Evolutionary conservation across 1,284 basidiomycete genomes (phyloP).

Genomic region (Grifola frondosa): DNA sequence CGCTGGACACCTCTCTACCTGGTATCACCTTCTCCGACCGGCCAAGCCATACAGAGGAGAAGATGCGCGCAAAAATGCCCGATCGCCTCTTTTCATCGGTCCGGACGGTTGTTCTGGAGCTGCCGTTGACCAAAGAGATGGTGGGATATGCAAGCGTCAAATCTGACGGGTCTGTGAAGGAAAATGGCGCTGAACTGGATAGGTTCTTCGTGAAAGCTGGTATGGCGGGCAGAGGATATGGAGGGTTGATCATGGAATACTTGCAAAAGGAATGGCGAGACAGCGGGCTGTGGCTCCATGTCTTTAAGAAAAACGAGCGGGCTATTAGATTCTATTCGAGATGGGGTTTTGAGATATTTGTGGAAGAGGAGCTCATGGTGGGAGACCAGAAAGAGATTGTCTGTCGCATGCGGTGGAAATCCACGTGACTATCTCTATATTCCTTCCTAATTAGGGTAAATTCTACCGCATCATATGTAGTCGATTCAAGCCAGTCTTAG

Average conservation of each 20-base stretch:
- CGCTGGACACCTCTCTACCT: conserved; percentile 14
- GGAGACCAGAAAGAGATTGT: conserved; percentile 3
- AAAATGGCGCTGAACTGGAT: conserved; percentile 13
- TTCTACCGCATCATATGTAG: too few species aligned
- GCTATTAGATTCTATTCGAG: conserved; percentile 16
- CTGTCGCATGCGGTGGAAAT: conserved; percentile 9
- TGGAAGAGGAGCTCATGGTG: conserved; percentile 5
- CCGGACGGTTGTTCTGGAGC: conserved; percentile 14
- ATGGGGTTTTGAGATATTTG: conserved; percentile 8
- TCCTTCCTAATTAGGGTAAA: too few species aligned
- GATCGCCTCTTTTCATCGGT: conserved; percentile 15
- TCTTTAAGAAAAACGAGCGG: conserved; percentile 16
- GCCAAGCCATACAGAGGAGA: conserved; percentile 5
- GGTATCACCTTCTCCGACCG: conserved; percentile 12
- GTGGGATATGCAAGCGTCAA: conserved; percentile 15
- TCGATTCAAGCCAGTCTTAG: too few species aligned
- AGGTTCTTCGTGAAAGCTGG: conserved; percentile 16
- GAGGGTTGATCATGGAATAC: conserved; percentile 12
- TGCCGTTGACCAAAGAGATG: conserved; percentile 9
- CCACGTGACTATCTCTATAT: background rate
- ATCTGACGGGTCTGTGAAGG: conserved; percentile 2
- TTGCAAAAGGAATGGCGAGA: conserved; percentile 12
- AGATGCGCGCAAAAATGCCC: background rate
- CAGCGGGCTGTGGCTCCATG: conserved; percentile 8
- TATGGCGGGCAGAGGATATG: conserved; percentile 13